Percentiles rank a stretch among this genome's conserved stretches.
Evolutionary conservation across 2,329 filamentous ascomycete species (phyloP).

Genomic region (Colletotrichum agaves): DNA sequence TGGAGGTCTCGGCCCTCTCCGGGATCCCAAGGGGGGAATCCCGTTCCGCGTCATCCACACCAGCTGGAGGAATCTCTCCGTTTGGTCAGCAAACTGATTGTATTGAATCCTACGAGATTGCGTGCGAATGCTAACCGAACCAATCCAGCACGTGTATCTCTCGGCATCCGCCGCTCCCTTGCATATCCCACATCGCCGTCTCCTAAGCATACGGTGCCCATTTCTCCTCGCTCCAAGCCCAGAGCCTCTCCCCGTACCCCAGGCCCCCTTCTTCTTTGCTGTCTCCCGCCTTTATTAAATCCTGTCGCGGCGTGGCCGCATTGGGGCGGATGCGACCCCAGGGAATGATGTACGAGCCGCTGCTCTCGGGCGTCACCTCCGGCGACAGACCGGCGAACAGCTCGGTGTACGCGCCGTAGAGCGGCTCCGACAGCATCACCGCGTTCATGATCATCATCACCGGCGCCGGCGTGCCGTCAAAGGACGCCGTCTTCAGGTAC

Average conservation of each 20-base stretch:
- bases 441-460: slow-evolving; percentile 38
- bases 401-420: slow-evolving; percentile 53
- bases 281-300: slow-evolving; percentile 1
- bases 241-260: neutral
- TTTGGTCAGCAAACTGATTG: neutral
- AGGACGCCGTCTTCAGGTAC: slow-evolving; percentile 45
- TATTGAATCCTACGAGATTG: neutral
- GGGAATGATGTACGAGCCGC: slow-evolving; percentile 45
- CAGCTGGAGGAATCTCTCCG: neutral
- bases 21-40: neutral
- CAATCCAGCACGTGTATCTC: neutral
- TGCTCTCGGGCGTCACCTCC: slow-evolving; percentile 47
- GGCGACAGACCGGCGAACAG: slow-evolving; percentile 52
- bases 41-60: neutral
- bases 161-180: neutral
- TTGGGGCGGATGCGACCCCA: slow-evolving; percentile 42
- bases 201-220: neutral
- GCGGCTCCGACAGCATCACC: slow-evolving; percentile 44
- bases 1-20: neutral
- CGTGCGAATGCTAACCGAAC: neutral
- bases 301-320: neutral
- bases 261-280: neutral
- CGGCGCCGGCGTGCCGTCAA: slow-evolving; percentile 31
- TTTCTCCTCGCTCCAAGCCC: slow-evolving; percentile 16
- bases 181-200: neutral